A percentile compares a stretch with the other conserved stretches of the same genome.
Evolutionary conservation across 2,329 filamentous ascomycete species (phyloP).

Genomic region (Penicillium freii): DNA sequence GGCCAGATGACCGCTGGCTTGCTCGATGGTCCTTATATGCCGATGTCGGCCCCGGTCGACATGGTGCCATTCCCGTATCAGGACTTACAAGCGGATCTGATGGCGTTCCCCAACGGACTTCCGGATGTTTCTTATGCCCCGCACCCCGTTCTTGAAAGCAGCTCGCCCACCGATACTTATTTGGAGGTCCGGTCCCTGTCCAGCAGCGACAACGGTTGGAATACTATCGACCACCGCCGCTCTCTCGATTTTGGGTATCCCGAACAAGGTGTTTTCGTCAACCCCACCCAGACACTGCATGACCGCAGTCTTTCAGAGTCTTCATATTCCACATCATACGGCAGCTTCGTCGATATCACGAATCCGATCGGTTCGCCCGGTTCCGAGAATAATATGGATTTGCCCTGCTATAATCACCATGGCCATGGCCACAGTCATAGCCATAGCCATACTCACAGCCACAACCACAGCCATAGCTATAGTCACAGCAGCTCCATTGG

Average conservation of each 20-base stretch:
- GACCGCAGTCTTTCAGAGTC: slow-evolving; percentile 84
- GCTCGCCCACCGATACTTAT: slow-evolving; percentile 75
- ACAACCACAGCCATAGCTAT: slow-evolving; percentile 9
- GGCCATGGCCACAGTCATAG: slow-evolving; percentile 19
- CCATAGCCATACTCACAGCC: slow-evolving; percentile 4
- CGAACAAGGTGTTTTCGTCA: slow-evolving; percentile 72
- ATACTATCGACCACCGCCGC: slow-evolving; percentile 71
- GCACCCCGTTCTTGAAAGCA: slow-evolving; percentile 48
- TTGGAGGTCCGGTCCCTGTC: slow-evolving; percentile 85
- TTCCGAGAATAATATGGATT: slow-evolving; percentile 71
- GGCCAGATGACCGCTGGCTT: slow-evolving; percentile 60
- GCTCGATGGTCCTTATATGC: slow-evolving; percentile 62
- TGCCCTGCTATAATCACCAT: slow-evolving; percentile 35
- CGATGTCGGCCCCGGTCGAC: slow-evolving; percentile 57
- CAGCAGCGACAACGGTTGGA: slow-evolving; percentile 84
- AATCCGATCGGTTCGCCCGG: slow-evolving; percentile 79
- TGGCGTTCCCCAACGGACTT: slow-evolving; percentile 55
- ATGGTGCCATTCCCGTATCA: slow-evolving; percentile 71
- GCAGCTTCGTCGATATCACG: slow-evolving; percentile 79
- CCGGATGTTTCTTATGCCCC: slow-evolving; percentile 45
- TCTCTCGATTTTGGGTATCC: slow-evolving; percentile 67
- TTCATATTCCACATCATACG: slow-evolving; percentile 70
- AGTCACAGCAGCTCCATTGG: slow-evolving; percentile 21
- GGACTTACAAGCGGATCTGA: slow-evolving; percentile 71
- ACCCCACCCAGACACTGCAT: slow-evolving; percentile 86